Evolutionary conservation across 495 filamentous ascomycete genomes (phyloP), one percentile per base, ranked within the genome.

Genomic region (Penicillium verhagenii): DNA sequence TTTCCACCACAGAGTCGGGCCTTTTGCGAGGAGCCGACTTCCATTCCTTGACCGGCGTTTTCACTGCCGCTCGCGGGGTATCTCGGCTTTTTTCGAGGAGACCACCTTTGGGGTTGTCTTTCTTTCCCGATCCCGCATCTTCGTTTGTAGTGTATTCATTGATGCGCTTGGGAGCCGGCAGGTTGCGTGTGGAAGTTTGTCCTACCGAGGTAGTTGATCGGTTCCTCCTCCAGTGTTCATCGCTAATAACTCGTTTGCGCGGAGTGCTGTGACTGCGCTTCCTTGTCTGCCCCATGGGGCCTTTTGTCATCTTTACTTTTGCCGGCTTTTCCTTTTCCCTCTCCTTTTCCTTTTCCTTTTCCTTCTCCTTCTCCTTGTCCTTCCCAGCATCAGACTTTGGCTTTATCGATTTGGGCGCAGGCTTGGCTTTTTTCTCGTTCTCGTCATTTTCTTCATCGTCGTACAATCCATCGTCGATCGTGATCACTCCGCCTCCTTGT

Each of bases 231-330:
- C 89, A 93, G 57, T 93, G 86, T 35, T 85, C 83, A 69, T 93
- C 89, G 60, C 89, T 91, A 19, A 93, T 79, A 20, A 93, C 85
- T 44, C 89, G 80, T 74, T 91, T 93, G 60, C 85, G 84, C 6
- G 89, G 89, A 18, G 82, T 77, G 60, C 76, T 82, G 45, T 74
- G 69, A 56, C 77, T 80, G 58, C 73, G 69, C 48, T 67, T 68
- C 39, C 74, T 64, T 10, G 50, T 46, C 14, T 53, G 20, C 6
- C 44, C n/a, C 13, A 53, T 52, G 16, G 7, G 48, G 44, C 28
- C 54, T 59, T 5, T 59, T 53, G 21, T 40, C 19, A 39, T 25
- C 31, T 37, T 55, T 43, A 16, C 45, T 52, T 63, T 42, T 23
- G 40, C 38, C 16, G 24, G 33, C 23, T 52, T 54, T 21, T 63